Conservation (phyloP, 1,284 basidiomycete genomes). For the Ceratobasidium sp. region DNA sequence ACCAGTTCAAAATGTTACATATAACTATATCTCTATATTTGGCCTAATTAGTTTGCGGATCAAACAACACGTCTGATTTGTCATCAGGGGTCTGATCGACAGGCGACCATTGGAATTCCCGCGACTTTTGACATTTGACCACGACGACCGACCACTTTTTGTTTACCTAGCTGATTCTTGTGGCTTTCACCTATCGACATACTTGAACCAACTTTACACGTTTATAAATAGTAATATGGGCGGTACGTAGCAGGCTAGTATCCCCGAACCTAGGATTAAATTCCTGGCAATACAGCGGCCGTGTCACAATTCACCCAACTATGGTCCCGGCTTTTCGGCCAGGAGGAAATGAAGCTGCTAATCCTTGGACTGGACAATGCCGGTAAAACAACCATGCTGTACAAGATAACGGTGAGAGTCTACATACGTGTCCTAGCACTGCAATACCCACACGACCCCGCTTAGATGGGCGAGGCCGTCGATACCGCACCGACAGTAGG, state of each 20-base stretch:
- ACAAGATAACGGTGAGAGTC: constrained; percentile 39
- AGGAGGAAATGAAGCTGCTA: constrained; percentile 41
- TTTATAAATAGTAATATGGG: constrained; percentile 11
- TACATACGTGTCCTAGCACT: background rate
- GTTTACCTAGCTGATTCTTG: background rate
- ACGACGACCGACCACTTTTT: constrained; percentile 7
- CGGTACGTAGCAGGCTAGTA: constrained; percentile 1
- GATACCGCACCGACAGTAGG: constrained; percentile 52
- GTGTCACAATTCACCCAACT: constrained; percentile 39
- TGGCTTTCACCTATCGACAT: background rate
- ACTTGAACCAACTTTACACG: background rate
- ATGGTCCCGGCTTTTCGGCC: constrained; percentile 41
- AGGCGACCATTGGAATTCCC: constrained; percentile 4
- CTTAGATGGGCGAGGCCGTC: constrained; percentile 49
- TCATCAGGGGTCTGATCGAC: constrained; percentile 25
- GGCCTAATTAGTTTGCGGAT: constrained; percentile 7
- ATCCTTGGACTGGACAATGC: constrained; percentile 43
- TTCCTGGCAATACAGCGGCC: constrained; percentile 10
- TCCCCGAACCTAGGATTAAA: background rate
- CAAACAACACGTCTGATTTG: constrained; percentile 17
- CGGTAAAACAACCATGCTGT: constrained; percentile 42
- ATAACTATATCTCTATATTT: background rate
- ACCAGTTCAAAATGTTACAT: background rate
- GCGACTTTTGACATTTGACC: background rate
- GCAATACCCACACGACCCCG: background rate